Base-by-base conservation (phyloP, 78 protist species). In the Dictyostelium discoideum region DNA sequence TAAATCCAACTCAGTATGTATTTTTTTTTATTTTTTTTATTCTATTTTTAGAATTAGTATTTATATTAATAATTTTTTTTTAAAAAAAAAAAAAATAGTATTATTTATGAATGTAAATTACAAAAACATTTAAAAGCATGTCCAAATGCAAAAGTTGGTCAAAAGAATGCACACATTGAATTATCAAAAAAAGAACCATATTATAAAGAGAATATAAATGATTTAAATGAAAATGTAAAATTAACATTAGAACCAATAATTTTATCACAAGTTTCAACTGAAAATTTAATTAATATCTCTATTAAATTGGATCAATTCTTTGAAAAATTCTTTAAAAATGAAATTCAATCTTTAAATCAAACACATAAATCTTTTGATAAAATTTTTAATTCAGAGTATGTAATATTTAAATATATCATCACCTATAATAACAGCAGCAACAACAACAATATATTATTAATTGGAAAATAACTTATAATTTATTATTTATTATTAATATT, bases 61-160 rank as follows among this genome's bases (percentile, higher is more conserved):
- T 85, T 1, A 16, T 54, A 8, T 48, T 86, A 60, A 29, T 86
- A 60, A 29, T 11, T 44, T 67, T 5, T 69, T 6, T 18, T 54
- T 44, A 44, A 32, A 1, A 1, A 32, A 32, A 32, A 32, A 32
- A 32, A 50, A 11, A 50, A 50, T 32, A 85, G 92, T 60, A 78
- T 46, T 67, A 48, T 88, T 29, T 88, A 80, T 67, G 86, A 88
- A 88, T 11, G 32, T 42, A 88, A 88, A 16, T 65, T 88, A 67
- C 24, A 78, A 69, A 80, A 88, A 80, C 94, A 88, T 81, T 24
- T 88, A 24, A 88, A 88, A 37, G 86, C 86, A 26, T 88, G 94
- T 81, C 82, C 86, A 65, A 65, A 67, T 67, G 11, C 86, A 65
- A 80, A 65, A 46, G 80, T 48, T 11, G 72, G 48, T 14, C 86